Evolutionary conservation across 2,329 filamentous ascomycete genomes (phyloP).

Genomic region (Epichloe uncinata): DNA sequence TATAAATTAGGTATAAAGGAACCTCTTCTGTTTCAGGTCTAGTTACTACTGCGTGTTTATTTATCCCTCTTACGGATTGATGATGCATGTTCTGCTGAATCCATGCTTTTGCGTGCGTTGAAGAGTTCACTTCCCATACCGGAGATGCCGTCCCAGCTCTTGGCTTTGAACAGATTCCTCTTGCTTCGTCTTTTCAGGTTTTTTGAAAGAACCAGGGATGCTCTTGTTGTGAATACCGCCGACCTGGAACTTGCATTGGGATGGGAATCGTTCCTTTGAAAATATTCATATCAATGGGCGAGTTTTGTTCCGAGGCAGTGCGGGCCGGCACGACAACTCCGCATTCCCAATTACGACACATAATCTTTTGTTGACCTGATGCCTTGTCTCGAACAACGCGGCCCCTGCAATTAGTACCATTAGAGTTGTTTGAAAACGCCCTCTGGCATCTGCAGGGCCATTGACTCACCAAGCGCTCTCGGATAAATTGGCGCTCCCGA

Average conservation of each 20-base stretch:
- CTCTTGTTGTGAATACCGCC: slow-evolving; percentile 28
- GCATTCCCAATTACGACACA: slow-evolving; percentile 89
- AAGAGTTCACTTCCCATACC: slow-evolving; percentile 1
- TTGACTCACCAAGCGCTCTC: slow-evolving; percentile 74
- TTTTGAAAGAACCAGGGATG: slow-evolving; percentile 30
- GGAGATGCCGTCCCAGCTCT: background rate
- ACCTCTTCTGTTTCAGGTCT: no score
- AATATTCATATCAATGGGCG: slow-evolving; percentile 16
- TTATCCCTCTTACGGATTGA: no score
- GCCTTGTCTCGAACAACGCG: slow-evolving; percentile 56
- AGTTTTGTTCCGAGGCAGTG: slow-evolving; percentile 5
- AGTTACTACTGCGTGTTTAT: no score
- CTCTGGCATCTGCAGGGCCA: background rate
- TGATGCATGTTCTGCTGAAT: slow-evolving; percentile 7
- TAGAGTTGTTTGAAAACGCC: background rate
- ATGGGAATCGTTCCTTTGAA: slow-evolving; percentile 46
- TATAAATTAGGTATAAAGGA: no score
- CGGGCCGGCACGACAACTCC: slow-evolving; percentile 62
- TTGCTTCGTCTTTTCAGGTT: slow-evolving; percentile 10
- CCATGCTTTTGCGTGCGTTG: background rate
- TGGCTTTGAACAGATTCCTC: background rate
- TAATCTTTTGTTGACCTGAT: slow-evolving; percentile 59
- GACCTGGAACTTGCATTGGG: slow-evolving; percentile 49
- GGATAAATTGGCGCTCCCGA: slow-evolving; percentile 84
- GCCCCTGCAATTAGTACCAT: slow-evolving; percentile 44